phyloP scores from a whole-genome alignment of 169 alveolate genomes.

The Plasmodium yoelii region DNA sequence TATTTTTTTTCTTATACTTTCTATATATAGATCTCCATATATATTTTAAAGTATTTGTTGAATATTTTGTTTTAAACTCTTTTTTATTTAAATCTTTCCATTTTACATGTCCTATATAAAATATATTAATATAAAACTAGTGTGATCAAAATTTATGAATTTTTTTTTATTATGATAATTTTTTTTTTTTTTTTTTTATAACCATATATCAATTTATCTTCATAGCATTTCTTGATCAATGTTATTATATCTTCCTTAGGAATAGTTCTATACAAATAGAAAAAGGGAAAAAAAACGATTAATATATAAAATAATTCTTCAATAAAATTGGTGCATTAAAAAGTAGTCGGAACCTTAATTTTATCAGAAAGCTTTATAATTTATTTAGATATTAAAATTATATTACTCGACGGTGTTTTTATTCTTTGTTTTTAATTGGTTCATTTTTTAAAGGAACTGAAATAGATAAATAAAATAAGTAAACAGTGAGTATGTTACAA shows the following conservation, averaged over 20 bases:
- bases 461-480: too few relatives aligned
- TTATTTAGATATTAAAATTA: too few relatives aligned
- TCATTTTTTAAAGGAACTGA: too few relatives aligned
- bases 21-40: slow-evolving; percentile 61
- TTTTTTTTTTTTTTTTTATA: slow-evolving; percentile 5
- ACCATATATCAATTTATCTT: slow-evolving; percentile 64
- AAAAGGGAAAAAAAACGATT: not conserved
- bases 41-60: slow-evolving; percentile 47
- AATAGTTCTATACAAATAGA: slow-evolving; percentile 5
- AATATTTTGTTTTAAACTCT: slow-evolving; percentile 9
- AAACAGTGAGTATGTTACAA: too few relatives aligned
- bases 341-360: too few relatives aligned
- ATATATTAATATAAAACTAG: not conserved
- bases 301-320: not conserved
- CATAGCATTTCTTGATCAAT: slow-evolving; percentile 48
- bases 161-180: not conserved
- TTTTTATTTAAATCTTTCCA: slow-evolving; percentile 59
- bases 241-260: slow-evolving; percentile 25
- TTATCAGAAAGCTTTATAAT: too few relatives aligned
- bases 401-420: too few relatives aligned
- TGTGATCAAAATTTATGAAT: not conserved
- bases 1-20: slow-evolving; percentile 25
- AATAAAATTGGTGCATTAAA: too few relatives aligned
- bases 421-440: too few relatives aligned
- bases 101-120: slow-evolving; percentile 35